phyloP scores from a whole-genome alignment of 2,329 filamentous ascomycete genomes.

The Fusarium bactridioides region DNA sequence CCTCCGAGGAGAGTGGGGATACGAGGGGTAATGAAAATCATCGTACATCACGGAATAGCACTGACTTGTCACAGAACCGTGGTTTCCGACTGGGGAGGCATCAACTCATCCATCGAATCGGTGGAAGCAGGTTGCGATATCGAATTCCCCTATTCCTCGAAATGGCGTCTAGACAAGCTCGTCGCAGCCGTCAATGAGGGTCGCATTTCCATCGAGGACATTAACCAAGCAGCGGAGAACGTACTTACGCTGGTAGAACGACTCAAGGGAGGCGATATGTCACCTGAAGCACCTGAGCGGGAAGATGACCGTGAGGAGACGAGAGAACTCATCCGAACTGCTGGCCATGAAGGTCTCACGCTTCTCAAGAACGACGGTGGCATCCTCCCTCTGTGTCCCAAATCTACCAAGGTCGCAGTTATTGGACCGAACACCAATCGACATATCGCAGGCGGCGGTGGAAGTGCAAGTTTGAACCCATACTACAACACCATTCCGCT shows the following conservation, averaged over 20 bases:
- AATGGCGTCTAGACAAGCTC: constrained; percentile 66
- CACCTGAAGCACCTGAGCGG: constrained; percentile 63
- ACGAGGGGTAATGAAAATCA: constrained; percentile 57
- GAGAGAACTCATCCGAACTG: constrained; percentile 65
- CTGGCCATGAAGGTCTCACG: constrained; percentile 69
- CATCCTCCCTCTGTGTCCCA: constrained; percentile 65
- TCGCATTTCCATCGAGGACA: constrained; percentile 54
- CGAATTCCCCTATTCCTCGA: constrained; percentile 64
- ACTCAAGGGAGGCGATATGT: constrained; percentile 67
- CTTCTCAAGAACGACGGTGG: constrained; percentile 69
- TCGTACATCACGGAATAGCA: background rate
- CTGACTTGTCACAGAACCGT: constrained; percentile 53
- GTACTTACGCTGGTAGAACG: constrained; percentile 67
- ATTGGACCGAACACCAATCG: constrained; percentile 74
- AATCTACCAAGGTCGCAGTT: constrained; percentile 67
- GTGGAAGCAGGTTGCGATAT: constrained; percentile 65
- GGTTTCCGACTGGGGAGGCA: constrained; percentile 67
- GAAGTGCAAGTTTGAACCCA: constrained; percentile 72
- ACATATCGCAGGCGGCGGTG: constrained; percentile 72
- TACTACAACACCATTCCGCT: constrained; percentile 71
- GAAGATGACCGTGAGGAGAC: constrained; percentile 66
- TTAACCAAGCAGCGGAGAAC: constrained; percentile 67
- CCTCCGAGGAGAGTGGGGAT: constrained; percentile 68
- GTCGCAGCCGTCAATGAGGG: constrained; percentile 60
- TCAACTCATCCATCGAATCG: constrained; percentile 64